Base-by-base conservation (phyloP, 306 rosid genomes). In the Begonia loranthoides region DNA sequence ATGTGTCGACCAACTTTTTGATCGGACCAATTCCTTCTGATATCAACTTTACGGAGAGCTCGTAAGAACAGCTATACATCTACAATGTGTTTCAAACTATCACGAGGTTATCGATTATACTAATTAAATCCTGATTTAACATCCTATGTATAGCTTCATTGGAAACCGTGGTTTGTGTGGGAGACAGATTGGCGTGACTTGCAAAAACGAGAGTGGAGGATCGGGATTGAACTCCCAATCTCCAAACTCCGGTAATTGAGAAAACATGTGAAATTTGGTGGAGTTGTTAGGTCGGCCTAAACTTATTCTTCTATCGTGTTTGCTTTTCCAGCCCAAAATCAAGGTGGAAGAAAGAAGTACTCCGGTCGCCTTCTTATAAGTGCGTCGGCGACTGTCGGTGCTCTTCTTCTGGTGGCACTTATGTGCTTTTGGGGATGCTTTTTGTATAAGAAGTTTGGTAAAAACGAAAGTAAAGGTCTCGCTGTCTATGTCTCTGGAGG, bases 341-440 rank as follows among this genome's bases (percentile, higher is more conserved):
- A 64, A 76, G 59, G 36, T 7, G 84, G 60, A 52, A 92, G 73
- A 78, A 92, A 56, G 84, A 92, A 86, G 57, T 82, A 90, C 71
- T 83, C 96, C 53, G 99, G 93, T 13, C 80, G 94, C 40, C 80
- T 92, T 44, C 83, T 92, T 66, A 92, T 92, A 63, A 92, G 99
- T 76, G 99, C 99, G 56, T 80, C 81, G 22, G 96, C 99, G 60
- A 92, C 99, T 51, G 93, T 92, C 60, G 99, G 99, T 10, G 99
- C 96, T 36, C 76, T 92, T 41, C 99, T 92, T 73, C 79, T 92
- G 70, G 99, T 90, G 51, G 99, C 99, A 55, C 95, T 90, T 53
- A 90, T 90, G 95, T 90, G 99, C 66, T 90, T 90, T 71, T 90
- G 99, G 99, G 99, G 99, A 54, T 90, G 94, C 77, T 90, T 80